Evolutionary conservation across 2,329 filamentous ascomycete genomes (phyloP).

Genomic region (Sarocladium strictum): DNA sequence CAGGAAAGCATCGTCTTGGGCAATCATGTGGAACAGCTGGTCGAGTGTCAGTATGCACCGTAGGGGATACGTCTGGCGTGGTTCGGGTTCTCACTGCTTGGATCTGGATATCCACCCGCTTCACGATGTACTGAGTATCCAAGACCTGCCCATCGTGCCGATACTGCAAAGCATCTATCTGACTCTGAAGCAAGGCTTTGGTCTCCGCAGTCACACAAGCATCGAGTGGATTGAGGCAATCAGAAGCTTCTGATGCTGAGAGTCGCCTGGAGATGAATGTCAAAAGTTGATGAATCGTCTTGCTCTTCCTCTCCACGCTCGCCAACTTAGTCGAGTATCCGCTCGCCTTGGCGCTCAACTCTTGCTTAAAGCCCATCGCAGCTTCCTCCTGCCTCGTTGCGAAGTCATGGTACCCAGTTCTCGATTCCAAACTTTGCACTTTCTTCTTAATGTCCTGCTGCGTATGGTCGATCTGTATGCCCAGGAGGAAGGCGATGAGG

Average conservation of each 20-base stretch:
- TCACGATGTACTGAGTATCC: constrained; percentile 29
- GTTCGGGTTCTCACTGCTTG: constrained; percentile 23
- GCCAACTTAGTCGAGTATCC: constrained; percentile 30
- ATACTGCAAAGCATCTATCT: constrained; percentile 24
- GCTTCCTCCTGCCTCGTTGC: constrained; percentile 31
- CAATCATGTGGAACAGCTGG: constrained; percentile 32
- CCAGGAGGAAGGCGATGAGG: constrained; percentile 26
- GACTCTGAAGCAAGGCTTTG: constrained; percentile 18
- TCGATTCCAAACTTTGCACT: constrained; percentile 27
- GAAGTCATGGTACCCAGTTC: constrained; percentile 30
- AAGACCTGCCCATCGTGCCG: constrained; percentile 29
- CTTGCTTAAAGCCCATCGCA: constrained; percentile 45
- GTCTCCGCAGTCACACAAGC: constrained; percentile 10
- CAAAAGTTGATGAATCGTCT: constrained; percentile 27
- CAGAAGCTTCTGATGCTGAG: too few relatives aligned
- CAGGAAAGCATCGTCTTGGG: constrained; percentile 29
- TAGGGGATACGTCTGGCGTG: background rate
- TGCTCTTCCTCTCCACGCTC: constrained; percentile 30
- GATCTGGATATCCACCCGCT: constrained; percentile 33
- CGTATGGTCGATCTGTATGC: constrained; percentile 25
- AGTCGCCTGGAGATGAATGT: constrained; percentile 19
- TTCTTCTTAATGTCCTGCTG: constrained; percentile 24
- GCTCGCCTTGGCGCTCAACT: constrained; percentile 32
- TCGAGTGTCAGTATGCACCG: background rate
- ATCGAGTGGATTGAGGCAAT: too few relatives aligned